Base-by-base conservation (phyloP, 768 basidiomycete species). In the Hortiboletus flavorubellus region DNA sequence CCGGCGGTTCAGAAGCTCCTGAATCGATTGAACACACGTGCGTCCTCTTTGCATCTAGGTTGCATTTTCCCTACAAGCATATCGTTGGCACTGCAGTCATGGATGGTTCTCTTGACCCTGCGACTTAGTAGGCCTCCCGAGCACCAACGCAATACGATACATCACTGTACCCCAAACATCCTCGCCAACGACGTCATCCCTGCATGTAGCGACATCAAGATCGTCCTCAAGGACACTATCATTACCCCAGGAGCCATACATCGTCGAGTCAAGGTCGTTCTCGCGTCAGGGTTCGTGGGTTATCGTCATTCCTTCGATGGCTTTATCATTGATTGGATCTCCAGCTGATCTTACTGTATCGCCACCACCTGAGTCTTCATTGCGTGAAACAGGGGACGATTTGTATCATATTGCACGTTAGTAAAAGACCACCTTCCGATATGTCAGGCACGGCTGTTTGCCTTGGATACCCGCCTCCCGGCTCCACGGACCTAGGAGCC, bases 381-480 rank as follows among this genome's bases (percentile, higher is more conserved):
- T 15, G 16, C 33, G 37, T 35, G 53, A 54, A 55, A 54, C 53
- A 29, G 53, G 53, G 29, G 26, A 54, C 15, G 14, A 23, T 16
- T 40, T 15, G n/a, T 40, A 41, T 41, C 40, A 23, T 29, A 16
- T 8, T 16, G 40, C 18, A 12, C 15, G 26, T 15, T 11, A 16
- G 4, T 26, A 1, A 10, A 8, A 12, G 16, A 10, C 14, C 23
- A 26, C 23, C 10, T 15, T 35, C n/a, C n/a, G 30, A 30, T 29
- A 14, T 42, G 41, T 43, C 18, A 34, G 29, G 29, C n/a, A 31
- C 33, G 5, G 9, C n/a, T 10, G 53, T 7, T 30, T 53, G 52
- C 9, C 29, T 8, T 40, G 21, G 48, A 34, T 51, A 16, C n/a
- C 21, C 12, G 8, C 29, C 35, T 12, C 12, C 30, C 18, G 10